Base-by-base conservation (phyloP, 2,329 filamentous ascomycete species). In the Huntiella abstrusa region DNA sequence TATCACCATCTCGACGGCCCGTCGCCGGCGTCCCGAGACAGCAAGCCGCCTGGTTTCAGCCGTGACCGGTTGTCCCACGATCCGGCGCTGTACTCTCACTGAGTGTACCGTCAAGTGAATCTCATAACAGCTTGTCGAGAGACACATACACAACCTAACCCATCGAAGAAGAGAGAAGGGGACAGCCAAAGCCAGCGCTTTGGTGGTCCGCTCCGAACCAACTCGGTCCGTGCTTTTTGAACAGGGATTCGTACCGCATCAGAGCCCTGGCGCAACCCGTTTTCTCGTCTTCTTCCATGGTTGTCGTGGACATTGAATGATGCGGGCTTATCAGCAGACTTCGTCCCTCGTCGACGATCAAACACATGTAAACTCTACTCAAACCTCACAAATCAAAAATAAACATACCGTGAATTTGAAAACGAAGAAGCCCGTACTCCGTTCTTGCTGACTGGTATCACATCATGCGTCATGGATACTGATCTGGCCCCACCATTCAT, bases 341-440 rank as follows among this genome's bases (percentile, higher is more conserved):
- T 13, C n/a, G 12, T 13, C n/a, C 15, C 35, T 17, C 16, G 16
- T 16, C 35, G n/a, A 36, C 15, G 19, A 47, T 17, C 28, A 41
- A 38, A 34, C 37, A 39, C 10, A 48, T 22, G 11, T 12, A 37
- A 44, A 44, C 12, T 42, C 39, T n/a, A 41, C 17, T 16, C 35
- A 40, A 32, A 22, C 11, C 22, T 22, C 33, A 42, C 12, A 37
- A 12, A 36, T 38, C 13, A 13, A 16, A 22, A 32, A 41, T 36
- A 41, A 15, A 49, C 48, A 28, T 35, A 49, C 41, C 43, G 32
- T 34, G 33, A 33, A 10, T 46, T 46, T 4, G 44, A 49, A 44
- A 49, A 49, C 16, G 48, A 49, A 13, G 48, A 49, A 6, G 48
- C 45, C 16, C 48, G 34, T 15, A 36, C 44, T 16, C 39, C 41